Evolutionary conservation across 805 yeast species (phyloP), one percentile per base, ranked within the genome.

Genomic region (Tetrapisispora iriomotensis): DNA sequence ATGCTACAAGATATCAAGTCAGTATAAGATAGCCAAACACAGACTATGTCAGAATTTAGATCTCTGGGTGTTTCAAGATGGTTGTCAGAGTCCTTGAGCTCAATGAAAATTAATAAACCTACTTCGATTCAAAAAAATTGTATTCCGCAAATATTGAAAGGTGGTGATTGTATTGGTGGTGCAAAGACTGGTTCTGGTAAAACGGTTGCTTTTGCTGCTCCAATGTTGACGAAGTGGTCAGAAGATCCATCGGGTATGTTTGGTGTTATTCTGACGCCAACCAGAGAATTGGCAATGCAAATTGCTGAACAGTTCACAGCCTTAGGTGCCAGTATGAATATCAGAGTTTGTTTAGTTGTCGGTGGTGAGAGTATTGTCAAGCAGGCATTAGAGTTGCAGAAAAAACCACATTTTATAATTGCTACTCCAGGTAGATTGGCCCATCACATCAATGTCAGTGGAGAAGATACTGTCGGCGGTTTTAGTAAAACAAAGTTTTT

Each of bases 141-240:
- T 56, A 90, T 92, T 34, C 97, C 97, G 1, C 74, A 80, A 41
- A 83, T 92, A 41, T 57, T 92, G 28, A 69, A 68, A 30, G 96
- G 73, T 30, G 49, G 79, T 49, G 95, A 88, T 59, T 88, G 96
- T 62, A 90, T 92, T 38, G 99, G 98, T 37, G 98, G 98, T 31
- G 98, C 98, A 24, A 83, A 83, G 60, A 92, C 98, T 0, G 98
- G 98, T 62, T 81, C 94, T 14, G 98, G 98, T 73, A 92, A 92
- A 58, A 92, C 98, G 1, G 78, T 92, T 18, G 96, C 97, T 1
- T 92, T 92, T 70, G 97, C 90, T 1, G 94, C 86, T n/a, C 98
- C 98, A 2, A 90, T 92, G 85, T 67, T 92, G 40, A 77, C 94
- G 1, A 72, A 81, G 54, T 92, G 97, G 96, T 83, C 96, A 0